Base-by-base conservation (phyloP, 2,329 filamentous ascomycete genomes). In the Escovopsis sp. region DNA sequence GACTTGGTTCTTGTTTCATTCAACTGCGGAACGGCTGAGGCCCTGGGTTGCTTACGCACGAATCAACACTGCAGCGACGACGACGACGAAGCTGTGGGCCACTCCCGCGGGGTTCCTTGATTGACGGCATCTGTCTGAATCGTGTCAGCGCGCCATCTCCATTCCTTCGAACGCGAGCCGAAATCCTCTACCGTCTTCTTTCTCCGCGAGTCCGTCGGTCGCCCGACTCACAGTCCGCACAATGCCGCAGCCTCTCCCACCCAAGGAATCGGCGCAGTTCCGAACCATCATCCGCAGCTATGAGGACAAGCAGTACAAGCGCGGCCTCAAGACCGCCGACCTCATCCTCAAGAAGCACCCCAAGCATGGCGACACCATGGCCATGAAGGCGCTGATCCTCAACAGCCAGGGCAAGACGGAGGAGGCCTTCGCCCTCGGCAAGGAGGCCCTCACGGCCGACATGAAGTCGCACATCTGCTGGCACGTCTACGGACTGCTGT, bases 391-490 rank as follows among this genome's bases (percentile, higher is more conserved):
- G 43, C 71, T 98, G 51, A 95, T 96, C 51, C 76, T 96, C 63
- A 96, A 94, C 62, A 81, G 84, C 36, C 82, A 89, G 63, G 86
- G 87, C 52, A 89, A 94, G 65, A 80, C 81, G 27, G 86, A 94
- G 44, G 91, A 98, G 65, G 93, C 93, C 1, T 98, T 98, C 60
- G 76, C 80, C 37, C 72, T 98, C 45, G 89, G 84, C 56, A 98
- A 95, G 66, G 76, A 87, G 50, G 91, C 93, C 30, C 71, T 98
- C 53, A 87, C 82, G 51, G 86, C 88, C 55, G 88, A 96, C 61
- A 96, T 98, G 88, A 95, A 93, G 68, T 95, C 88, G 55, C 89
- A 96, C 64, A 88, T 98, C 55, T 96, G 88, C 71, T 98, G 91
- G 91, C 93, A 98, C 63, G 91, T 98, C 46, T 98, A 96, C 61